Percentiles rank a stretch among this genome's conserved stretches.
phyloP scores from a whole-genome alignment of 2,329 filamentous ascomycete species.

The Fusarium liriodendri region DNA sequence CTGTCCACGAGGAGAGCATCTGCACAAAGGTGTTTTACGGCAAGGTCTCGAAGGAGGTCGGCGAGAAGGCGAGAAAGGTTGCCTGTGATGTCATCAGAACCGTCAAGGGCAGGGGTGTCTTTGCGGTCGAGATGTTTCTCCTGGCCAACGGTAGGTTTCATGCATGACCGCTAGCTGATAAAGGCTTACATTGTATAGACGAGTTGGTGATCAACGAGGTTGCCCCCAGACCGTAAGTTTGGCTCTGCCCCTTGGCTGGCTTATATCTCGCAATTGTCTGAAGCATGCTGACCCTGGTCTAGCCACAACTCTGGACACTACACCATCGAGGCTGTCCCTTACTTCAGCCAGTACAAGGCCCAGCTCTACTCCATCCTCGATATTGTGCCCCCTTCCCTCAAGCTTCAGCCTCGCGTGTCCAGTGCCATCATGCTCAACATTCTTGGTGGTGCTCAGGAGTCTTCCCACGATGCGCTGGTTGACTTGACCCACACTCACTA shows the following conservation, averaged over 20 bases:
- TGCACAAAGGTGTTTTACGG: slow-evolving; percentile 92
- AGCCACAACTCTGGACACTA: slow-evolving; percentile 92
- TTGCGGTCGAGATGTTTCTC: slow-evolving; percentile 97
- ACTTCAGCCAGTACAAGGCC: slow-evolving; percentile 90
- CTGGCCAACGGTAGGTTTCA: slow-evolving; percentile 69
- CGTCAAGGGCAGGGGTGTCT: slow-evolving; percentile 90
- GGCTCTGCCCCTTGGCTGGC: neutral
- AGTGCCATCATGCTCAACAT: slow-evolving; percentile 85
- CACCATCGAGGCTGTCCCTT: slow-evolving; percentile 89
- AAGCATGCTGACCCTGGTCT: slow-evolving; percentile 47
- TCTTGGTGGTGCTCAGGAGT: slow-evolving; percentile 73
- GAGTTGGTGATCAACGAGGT: slow-evolving; percentile 86
- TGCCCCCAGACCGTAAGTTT: slow-evolving; percentile 69
- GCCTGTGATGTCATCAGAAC: slow-evolving; percentile 71
- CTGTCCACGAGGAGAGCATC: slow-evolving; percentile 93
- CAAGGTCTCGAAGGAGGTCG: slow-evolving; percentile 80
- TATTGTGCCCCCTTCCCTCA: slow-evolving; percentile 64
- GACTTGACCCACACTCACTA: slow-evolving; percentile 58
- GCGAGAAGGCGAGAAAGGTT: slow-evolving; percentile 62
- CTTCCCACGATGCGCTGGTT: slow-evolving; percentile 69
- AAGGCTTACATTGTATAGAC: slow-evolving; percentile 48
- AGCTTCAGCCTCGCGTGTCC: slow-evolving; percentile 68
- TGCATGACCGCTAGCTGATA: neutral
- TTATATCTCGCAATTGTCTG: neutral
- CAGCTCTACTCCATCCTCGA: slow-evolving; percentile 88